Conservation (phyloP, 2,329 filamentous ascomycete genomes). For the Penicillium rolfsii region DNA sequence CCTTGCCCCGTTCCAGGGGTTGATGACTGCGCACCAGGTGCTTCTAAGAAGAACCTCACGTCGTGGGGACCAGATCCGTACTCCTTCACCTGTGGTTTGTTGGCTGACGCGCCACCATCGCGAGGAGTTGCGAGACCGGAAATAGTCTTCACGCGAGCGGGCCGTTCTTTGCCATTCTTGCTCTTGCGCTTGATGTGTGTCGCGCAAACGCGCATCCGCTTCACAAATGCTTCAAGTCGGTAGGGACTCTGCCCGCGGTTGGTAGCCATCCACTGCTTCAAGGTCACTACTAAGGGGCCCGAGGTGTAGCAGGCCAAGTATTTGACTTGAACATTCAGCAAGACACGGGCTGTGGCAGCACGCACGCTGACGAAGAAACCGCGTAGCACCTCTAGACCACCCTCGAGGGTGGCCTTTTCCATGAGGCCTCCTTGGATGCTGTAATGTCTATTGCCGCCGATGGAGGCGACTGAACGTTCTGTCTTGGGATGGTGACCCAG, state of each 20-base stretch:
- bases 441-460: conserved; percentile 60
- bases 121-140: conserved; percentile 46
- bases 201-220: conserved; percentile 45
- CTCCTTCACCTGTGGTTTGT: conserved; percentile 42
- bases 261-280: conserved; percentile 37
- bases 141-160: conserved; percentile 52
- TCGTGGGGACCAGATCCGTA: conserved; percentile 55
- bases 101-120: conserved; percentile 41
- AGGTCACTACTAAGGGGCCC: conserved; percentile 45
- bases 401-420: conserved; percentile 49
- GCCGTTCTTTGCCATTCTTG: conserved; percentile 33
- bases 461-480: conserved; percentile 45
- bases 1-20: conserved; percentile 13
- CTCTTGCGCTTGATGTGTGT: conserved; percentile 47
- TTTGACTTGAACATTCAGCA: conserved; percentile 67
- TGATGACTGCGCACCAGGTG: conserved; percentile 19
- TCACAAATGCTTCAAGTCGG: conserved; percentile 42
- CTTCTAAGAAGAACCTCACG: conserved; percentile 59
- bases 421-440: conserved; percentile 39
- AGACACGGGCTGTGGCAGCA: conserved; percentile 58
- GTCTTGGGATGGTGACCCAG: conserved; percentile 54
- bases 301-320: conserved; percentile 61
- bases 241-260: conserved; percentile 22
- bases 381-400: conserved; percentile 60
- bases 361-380: conserved; percentile 67